phyloP scores from a whole-genome alignment of 306 rosid genomes.

The Medicago lupulina region DNA sequence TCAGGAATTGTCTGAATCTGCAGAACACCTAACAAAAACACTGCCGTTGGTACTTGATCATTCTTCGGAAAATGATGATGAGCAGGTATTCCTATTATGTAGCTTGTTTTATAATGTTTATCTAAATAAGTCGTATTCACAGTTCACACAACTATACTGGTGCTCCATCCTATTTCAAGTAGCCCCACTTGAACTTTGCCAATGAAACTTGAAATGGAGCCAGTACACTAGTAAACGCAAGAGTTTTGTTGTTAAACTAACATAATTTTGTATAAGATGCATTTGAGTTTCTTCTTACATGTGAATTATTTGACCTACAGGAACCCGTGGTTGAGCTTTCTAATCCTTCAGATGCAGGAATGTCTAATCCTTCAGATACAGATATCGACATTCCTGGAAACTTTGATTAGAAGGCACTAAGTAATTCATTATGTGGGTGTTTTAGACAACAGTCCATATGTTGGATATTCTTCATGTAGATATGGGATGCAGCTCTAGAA shows the following conservation, averaged over 20 bases:
- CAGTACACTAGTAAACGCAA: conserved; percentile 12
- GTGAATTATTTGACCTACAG: conserved; percentile 51
- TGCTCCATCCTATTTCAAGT: conserved; percentile 28
- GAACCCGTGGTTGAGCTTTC: conserved; percentile 83
- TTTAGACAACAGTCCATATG: conserved; percentile 39
- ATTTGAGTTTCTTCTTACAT: conserved; percentile 38
- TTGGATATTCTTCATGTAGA: conserved; percentile 40
- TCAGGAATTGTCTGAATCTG: conserved; percentile 70
- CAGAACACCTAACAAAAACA: conserved; percentile 51
- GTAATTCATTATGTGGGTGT: conserved; percentile 41
- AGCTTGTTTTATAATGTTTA: conserved; percentile 24
- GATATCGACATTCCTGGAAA: conserved; percentile 81
- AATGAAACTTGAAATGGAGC: conserved; percentile 30
- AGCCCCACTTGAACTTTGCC: conserved; percentile 18
- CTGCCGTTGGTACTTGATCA: conserved; percentile 56
- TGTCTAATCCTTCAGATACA: conserved; percentile 74
- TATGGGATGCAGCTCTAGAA: conserved; percentile 52
- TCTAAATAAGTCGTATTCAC: conserved; percentile 19
- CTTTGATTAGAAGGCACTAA: conserved; percentile 79
- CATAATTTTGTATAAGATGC: conserved; percentile 23
- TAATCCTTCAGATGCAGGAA: conserved; percentile 76
- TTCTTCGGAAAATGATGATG: conserved; percentile 69
- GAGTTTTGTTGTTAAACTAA: conserved; percentile 14
- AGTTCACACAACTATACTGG: conserved; percentile 25
- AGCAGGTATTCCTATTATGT: conserved; percentile 63